Evolutionary conservation across 2,329 filamentous ascomycete species (phyloP).

Genomic region (Phaeosphaeriaceae sp.): DNA sequence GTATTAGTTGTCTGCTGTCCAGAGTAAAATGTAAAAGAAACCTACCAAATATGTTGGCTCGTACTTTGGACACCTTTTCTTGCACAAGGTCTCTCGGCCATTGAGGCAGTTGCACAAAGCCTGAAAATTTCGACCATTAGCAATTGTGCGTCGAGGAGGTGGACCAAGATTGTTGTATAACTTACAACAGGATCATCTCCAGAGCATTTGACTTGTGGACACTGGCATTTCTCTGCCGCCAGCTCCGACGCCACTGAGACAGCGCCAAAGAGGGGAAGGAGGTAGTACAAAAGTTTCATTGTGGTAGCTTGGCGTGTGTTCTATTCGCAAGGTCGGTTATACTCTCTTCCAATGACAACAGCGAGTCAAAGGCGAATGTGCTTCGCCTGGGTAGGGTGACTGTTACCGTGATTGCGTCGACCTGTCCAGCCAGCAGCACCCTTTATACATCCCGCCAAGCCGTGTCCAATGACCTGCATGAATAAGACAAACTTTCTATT

Average conservation of each 20-base stretch:
- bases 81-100: conserved; percentile 31
- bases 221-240: conserved; percentile 22
- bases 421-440: conserved; percentile 1
- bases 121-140: conserved; percentile 10
- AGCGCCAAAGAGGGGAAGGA: conserved; percentile 24
- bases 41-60: conserved; percentile 23
- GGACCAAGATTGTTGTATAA: background rate
- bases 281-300: conserved; percentile 31
- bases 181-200: conserved; percentile 26
- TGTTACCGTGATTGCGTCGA: background rate
- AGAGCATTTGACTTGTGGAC: conserved; percentile 38
- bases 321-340: background rate
- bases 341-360: no score
- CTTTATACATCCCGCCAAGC: conserved; percentile 14
- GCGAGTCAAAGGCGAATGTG: no score
- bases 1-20: background rate
- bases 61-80: conserved; percentile 33
- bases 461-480: background rate
- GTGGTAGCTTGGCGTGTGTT: background rate
- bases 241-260: conserved; percentile 24
- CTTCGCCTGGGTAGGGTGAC: background rate
- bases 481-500: background rate
- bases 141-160: background rate
- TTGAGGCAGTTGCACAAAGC: conserved; percentile 39
- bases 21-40: background rate